Conservation (phyloP, 1,284 basidiomycete genomes). For the Phenoliferia sp. region DNA sequence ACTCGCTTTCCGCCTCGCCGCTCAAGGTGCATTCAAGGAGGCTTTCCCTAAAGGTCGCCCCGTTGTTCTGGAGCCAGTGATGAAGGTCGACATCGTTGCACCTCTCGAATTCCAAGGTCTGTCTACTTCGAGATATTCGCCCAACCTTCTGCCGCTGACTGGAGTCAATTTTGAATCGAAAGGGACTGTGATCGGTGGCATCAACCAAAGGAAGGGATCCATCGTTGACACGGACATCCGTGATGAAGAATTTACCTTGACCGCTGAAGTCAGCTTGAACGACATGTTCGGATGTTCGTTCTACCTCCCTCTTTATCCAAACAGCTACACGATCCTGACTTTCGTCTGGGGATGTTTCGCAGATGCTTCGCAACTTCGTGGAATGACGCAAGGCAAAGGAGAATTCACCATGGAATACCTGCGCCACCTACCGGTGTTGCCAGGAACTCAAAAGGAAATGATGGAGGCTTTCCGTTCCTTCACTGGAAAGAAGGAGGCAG, state of each 20-base stretch:
- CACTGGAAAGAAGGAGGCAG: background rate
- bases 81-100: conserved; percentile 96
- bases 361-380: conserved; percentile 80
- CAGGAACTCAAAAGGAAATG: conserved; percentile 60
- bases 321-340: background rate
- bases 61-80: conserved; percentile 91
- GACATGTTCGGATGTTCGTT: conserved; percentile 87
- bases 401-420: conserved; percentile 38
- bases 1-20: conserved; percentile 85
- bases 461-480: background rate
- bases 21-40: conserved; percentile 89
- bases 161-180: background rate
- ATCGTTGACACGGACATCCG: conserved; percentile 95
- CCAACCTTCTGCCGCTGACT: background rate
- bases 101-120: conserved; percentile 92
- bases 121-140: too few species aligned
- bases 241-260: conserved; percentile 92
- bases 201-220: conserved; percentile 89
- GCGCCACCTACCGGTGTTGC: conserved; percentile 75
- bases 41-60: conserved; percentile 72
- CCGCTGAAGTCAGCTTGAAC: conserved; percentile 88
- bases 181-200: conserved; percentile 84
- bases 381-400: conserved; percentile 90
- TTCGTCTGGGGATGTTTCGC: background rate
- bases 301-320: background rate